A percentile compares a stretch with the other conserved stretches of the same genome.
phyloP scores from a whole-genome alignment of 148 eudicot species.

The Vaccinium darrowii region DNA sequence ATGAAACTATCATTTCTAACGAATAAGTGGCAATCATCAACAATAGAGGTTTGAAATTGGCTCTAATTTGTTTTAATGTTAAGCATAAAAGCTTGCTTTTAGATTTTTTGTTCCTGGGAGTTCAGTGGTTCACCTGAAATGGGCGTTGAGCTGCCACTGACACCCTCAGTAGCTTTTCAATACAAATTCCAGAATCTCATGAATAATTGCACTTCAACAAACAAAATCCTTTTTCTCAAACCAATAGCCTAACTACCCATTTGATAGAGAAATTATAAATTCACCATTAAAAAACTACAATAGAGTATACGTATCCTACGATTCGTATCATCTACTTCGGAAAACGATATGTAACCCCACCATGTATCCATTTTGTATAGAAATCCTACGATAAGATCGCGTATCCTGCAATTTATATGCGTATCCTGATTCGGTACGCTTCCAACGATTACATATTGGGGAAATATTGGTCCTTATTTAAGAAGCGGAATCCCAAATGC shows the following conservation, averaged over 20 bases:
- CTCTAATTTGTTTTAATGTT: neutral
- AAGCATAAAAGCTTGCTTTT: neutral
- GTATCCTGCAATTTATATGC: too few species aligned
- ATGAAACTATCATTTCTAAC: neutral
- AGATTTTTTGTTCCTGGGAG: neutral
- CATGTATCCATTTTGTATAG: too few species aligned
- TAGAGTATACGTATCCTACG: too few species aligned
- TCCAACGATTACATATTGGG: too few species aligned
- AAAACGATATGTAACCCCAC: too few species aligned
- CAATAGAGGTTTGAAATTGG: neutral
- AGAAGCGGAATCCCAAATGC: too few species aligned
- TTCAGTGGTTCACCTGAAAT: neutral
- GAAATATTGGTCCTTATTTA: too few species aligned
- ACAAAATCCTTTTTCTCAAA: neutral
- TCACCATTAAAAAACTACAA: neutral
- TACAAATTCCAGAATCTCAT: neutral
- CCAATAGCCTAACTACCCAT: conserved; percentile 10
- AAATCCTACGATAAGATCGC: too few species aligned
- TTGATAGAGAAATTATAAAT: neutral
- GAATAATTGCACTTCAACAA: conserved; percentile 5
- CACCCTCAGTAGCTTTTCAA: neutral
- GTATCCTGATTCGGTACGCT: too few species aligned
- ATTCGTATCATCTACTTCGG: too few species aligned
- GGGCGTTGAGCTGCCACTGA: neutral
- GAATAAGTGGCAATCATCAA: neutral